Conservation (phyloP, 202 grass and related monocot genomes). For the Miscanthus sacchariflorus region DNA sequence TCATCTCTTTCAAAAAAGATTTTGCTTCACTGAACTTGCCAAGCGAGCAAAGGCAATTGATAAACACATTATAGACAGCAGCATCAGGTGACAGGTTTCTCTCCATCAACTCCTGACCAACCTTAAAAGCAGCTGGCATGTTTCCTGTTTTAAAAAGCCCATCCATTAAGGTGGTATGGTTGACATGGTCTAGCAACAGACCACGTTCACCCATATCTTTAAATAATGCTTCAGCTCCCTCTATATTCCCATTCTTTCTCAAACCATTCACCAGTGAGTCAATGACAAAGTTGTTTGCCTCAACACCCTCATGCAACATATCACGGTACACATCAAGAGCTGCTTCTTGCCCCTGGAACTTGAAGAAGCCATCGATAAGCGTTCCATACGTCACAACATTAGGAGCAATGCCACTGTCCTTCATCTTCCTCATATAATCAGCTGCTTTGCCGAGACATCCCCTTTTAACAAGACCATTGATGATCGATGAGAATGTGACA, state of each 20-base stretch:
- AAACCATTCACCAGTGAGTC: conserved; percentile 86
- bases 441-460: conserved; percentile 56
- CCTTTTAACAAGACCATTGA: conserved; percentile 83
- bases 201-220: conserved; percentile 64
- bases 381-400: conserved; percentile 83
- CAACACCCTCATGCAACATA: conserved; percentile 66
- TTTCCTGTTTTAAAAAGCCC: conserved; percentile 80
- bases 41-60: conserved; percentile 86
- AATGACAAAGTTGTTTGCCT: conserved; percentile 67
- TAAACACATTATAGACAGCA: conserved; percentile 93
- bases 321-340: conserved; percentile 68
- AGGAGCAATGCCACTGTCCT: conserved; percentile 67
- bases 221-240: conserved; percentile 66
- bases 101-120: conserved; percentile 79
- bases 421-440: conserved; percentile 70
- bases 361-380: conserved; percentile 83
- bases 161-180: conserved; percentile 89
- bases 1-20: conserved; percentile 75
- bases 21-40: conserved; percentile 70
- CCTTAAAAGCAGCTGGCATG: conserved; percentile 62
- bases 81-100: conserved; percentile 71
- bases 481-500: conserved; percentile 77
- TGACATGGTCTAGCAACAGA: conserved; percentile 68
- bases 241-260: conserved; percentile 69
- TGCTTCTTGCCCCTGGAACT: conserved; percentile 60